These are phyloP conservation scores for Albophoma yamanashiensis DNA, from an alignment of 2,329 filamentous ascomycete genomes.

Conservation along the genomic window DNA sequence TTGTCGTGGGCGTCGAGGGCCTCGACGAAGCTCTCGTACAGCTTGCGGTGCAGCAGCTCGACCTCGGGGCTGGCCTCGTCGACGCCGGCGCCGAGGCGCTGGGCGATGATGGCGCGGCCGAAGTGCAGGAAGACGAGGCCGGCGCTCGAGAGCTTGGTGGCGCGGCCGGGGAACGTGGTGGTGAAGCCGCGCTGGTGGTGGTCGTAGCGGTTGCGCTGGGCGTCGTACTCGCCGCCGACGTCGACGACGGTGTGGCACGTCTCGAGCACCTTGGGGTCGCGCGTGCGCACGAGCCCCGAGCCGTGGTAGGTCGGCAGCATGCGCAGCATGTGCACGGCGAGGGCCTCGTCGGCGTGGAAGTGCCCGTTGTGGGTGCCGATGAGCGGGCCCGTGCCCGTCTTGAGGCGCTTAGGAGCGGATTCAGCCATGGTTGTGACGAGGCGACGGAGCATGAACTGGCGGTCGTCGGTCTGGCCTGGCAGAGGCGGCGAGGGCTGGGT, in stretches of 20 bases:
- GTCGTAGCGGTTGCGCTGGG: constrained; percentile 70
- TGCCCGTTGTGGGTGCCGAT: constrained; percentile 97
- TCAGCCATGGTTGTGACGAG: constrained; percentile 36
- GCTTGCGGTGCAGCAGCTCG: constrained; percentile 68
- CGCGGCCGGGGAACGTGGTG: constrained; percentile 71
- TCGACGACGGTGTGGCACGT: constrained; percentile 93
- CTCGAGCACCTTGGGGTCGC: constrained; percentile 67
- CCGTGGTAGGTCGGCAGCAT: constrained; percentile 70
- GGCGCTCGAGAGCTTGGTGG: constrained; percentile 86
- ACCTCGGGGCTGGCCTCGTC: constrained; percentile 56
- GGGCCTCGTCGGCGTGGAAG: constrained; percentile 97
- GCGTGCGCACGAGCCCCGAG: constrained; percentile 72
- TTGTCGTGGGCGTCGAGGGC: constrained; percentile 97
- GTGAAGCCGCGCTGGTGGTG: constrained; percentile 93
- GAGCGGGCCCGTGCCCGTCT: constrained; percentile 48
- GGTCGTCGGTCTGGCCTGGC: neutral
- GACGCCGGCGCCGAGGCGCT: constrained; percentile 31
- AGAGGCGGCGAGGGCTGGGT: neutral
- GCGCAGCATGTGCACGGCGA: constrained; percentile 92
- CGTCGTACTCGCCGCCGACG: constrained; percentile 90
- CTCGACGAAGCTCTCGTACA: constrained; percentile 91
- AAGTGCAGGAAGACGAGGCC: constrained; percentile 96
- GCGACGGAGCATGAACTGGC: constrained; percentile 19
- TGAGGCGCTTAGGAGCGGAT: constrained; percentile 70
- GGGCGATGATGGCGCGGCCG: constrained; percentile 70